Evolutionary conservation across 208 protist genomes (phyloP).

Genomic region (Leishmania tropica): DNA sequence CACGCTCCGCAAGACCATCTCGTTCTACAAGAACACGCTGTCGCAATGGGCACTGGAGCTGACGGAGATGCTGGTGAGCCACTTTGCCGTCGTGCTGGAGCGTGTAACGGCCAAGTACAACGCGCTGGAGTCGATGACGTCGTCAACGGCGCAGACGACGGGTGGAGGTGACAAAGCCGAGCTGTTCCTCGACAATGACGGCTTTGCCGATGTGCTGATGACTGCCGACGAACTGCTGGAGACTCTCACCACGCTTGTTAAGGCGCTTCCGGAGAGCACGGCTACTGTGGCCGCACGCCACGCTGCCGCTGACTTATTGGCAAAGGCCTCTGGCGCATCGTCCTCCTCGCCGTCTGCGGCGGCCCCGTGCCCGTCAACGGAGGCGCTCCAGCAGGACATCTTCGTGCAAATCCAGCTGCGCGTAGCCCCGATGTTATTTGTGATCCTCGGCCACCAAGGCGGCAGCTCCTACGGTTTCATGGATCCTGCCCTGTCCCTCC

Average conservation of each 20-base stretch:
- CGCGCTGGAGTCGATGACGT: constrained; percentile 32
- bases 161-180: neutral
- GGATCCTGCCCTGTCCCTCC: constrained; percentile 80
- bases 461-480: constrained; percentile 86
- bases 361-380: neutral
- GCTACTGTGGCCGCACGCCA: constrained; percentile 13
- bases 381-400: constrained; percentile 38
- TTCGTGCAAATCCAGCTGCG: constrained; percentile 68
- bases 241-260: constrained; percentile 79
- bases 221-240: constrained; percentile 85
- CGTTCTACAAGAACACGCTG: constrained; percentile 82
- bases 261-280: constrained; percentile 52
- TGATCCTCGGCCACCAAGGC: constrained; percentile 63
- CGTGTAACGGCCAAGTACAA: constrained; percentile 55
- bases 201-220: constrained; percentile 66
- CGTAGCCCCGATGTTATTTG: constrained; percentile 74
- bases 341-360: neutral
- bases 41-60: constrained; percentile 87
- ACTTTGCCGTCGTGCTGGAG: constrained; percentile 70
- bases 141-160: neutral
- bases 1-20: constrained; percentile 89
- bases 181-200: constrained; percentile 48
- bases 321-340: constrained; percentile 4
- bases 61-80: constrained; percentile 79
- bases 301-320: constrained; percentile 7